A percentile compares a stretch with the other conserved stretches of the same genome.
phyloP scores from a whole-genome alignment of 2,329 filamentous ascomycete genomes.

The Verticillium nubilum region DNA sequence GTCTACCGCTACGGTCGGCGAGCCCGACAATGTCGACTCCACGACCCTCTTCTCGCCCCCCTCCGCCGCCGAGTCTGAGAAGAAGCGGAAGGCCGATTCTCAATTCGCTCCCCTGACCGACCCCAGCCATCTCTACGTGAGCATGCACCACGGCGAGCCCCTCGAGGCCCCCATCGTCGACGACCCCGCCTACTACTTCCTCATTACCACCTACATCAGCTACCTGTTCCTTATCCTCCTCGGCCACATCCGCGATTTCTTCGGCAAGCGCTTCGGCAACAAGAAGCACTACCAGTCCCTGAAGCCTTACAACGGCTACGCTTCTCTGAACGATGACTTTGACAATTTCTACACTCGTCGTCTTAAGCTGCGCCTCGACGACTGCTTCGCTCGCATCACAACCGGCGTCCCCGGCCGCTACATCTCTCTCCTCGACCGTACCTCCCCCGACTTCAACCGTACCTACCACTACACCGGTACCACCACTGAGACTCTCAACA shows the following conservation, averaged over 20 bases:
- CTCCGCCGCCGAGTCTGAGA: slow-evolving; percentile 74
- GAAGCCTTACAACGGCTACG: slow-evolving; percentile 80
- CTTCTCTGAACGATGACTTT: slow-evolving; percentile 94
- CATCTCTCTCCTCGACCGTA: slow-evolving; percentile 88
- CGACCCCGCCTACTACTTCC: slow-evolving; percentile 93
- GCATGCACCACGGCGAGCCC: slow-evolving; percentile 75
- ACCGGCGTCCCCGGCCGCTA: slow-evolving; percentile 91
- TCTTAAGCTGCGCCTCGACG: slow-evolving; percentile 90
- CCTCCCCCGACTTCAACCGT: slow-evolving; percentile 85
- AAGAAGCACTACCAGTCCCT: slow-evolving; percentile 77
- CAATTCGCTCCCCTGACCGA: slow-evolving; percentile 86
- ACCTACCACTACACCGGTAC: slow-evolving; percentile 87
- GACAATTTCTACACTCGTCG: slow-evolving; percentile 97
- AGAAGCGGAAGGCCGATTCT: slow-evolving; percentile 72
- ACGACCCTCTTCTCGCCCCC: slow-evolving; percentile 81
- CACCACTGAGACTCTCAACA: slow-evolving; percentile 89
- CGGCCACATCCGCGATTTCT: slow-evolving; percentile 94
- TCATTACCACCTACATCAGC: slow-evolving; percentile 97
- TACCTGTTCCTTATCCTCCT: slow-evolving; percentile 95
- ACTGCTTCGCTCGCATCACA: slow-evolving; percentile 89
- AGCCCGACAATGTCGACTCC: slow-evolving; percentile 65
- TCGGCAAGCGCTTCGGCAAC: slow-evolving; percentile 90
- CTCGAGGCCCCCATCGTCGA: slow-evolving; percentile 85
- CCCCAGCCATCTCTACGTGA: slow-evolving; percentile 79
- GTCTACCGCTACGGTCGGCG: slow-evolving; percentile 75